Percentiles rank a stretch among this genome's conserved stretches.
phyloP scores from a whole-genome alignment of 2,329 filamentous ascomycete genomes.

The Ophiostoma novo-ulmi region DNA sequence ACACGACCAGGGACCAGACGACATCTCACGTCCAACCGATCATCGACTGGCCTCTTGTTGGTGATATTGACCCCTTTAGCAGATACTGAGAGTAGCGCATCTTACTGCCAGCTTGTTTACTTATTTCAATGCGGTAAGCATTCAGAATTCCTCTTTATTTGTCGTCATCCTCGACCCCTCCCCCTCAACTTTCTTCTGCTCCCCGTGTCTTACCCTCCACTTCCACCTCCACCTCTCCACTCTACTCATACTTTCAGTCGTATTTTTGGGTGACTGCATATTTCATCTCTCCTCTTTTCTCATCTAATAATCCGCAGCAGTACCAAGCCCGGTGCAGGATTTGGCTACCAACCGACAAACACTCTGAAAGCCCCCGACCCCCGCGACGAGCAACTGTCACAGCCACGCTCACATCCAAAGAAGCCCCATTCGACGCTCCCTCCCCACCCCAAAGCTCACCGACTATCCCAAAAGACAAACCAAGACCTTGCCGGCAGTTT shows the following conservation, averaged over 20 bases:
- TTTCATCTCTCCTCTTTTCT: neutral
- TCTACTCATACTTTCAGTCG: neutral
- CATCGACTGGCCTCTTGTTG: neutral
- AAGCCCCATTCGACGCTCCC: neutral
- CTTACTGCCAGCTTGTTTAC: neutral
- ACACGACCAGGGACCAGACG: constrained; percentile 14
- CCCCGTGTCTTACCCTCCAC: neutral
- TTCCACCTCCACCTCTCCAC: neutral
- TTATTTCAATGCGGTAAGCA: neutral
- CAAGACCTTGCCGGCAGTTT: constrained; percentile 25
- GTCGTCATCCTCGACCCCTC: neutral
- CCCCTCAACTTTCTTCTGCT: constrained; percentile 2
- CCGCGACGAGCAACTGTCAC: neutral
- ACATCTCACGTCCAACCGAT: neutral
- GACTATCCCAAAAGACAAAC: neutral
- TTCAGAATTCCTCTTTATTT: neutral
- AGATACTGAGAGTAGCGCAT: neutral
- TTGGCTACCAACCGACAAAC: neutral
- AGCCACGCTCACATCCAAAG: neutral
- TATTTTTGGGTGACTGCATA: neutral
- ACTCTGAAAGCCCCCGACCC: neutral
- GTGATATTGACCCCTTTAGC: neutral
- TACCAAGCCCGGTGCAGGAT: neutral
- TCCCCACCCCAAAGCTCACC: neutral
- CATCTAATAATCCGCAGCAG: neutral